Evolutionary conservation across 768 basidiomycete species (phyloP).

Genomic region (Wakefieldia striispora): DNA sequence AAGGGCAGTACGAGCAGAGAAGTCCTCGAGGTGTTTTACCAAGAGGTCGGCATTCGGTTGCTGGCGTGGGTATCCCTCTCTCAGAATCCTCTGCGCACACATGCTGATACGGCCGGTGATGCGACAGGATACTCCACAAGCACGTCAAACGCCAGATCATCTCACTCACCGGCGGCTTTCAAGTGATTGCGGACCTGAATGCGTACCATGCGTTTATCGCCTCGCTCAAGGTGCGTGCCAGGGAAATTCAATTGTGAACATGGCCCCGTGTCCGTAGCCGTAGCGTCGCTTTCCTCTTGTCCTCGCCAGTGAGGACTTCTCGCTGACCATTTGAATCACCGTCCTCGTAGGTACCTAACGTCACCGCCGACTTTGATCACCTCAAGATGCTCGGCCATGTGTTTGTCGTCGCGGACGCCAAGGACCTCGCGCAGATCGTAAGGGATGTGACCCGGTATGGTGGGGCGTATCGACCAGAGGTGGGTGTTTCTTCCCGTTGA

Average conservation of each 20-base stretch:
- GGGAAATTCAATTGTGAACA: too few relatives aligned
- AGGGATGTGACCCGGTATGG: slow-evolving; percentile 94
- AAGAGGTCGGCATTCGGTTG: slow-evolving; percentile 91
- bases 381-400: slow-evolving; percentile 98
- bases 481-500: slow-evolving; percentile 27
- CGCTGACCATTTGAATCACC: not conserved
- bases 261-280: too few relatives aligned
- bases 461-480: slow-evolving; percentile 92
- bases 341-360: slow-evolving; percentile 56
- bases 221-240: slow-evolving; percentile 66
- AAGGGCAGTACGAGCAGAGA: slow-evolving; percentile 95
- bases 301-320: not conserved
- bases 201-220: slow-evolving; percentile 88
- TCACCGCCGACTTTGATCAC: slow-evolving; percentile 87
- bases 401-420: slow-evolving; percentile 93
- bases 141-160: slow-evolving; percentile 98
- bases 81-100: not conserved
- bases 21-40: slow-evolving; percentile 96
- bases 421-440: slow-evolving; percentile 94
- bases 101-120: too few relatives aligned
- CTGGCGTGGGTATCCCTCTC: slow-evolving; percentile 56
- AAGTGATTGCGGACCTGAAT: slow-evolving; percentile 95
- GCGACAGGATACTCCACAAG: slow-evolving; percentile 81
- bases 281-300: too few relatives aligned
- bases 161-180: slow-evolving; percentile 90